Evolutionary conservation across 2,329 filamentous ascomycete genomes (phyloP), one percentile per base, ranked within the genome.

Genomic region (Pseudogymnoascus destructans): DNA sequence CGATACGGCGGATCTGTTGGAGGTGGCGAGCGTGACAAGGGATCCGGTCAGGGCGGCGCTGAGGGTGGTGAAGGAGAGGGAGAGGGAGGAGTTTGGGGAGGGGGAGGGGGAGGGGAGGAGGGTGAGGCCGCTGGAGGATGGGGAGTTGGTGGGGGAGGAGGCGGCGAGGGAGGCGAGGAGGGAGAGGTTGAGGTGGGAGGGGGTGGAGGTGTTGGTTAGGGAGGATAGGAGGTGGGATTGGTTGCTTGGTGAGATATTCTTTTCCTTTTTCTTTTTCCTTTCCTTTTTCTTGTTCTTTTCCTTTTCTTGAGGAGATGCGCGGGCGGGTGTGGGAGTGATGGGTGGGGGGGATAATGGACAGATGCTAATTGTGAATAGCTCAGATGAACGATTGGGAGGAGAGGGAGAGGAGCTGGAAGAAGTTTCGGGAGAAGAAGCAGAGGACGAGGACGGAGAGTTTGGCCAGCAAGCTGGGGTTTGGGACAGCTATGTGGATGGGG

Each of bases 121-220:
- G 23, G 58, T 63, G 7, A 40, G 61, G 23, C 82, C 81, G 2
- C 73, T 84, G 15, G 84, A 87, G 69, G 84, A 87, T 63, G 84
- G 83, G 0, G 77, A 83, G 59, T 72, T 87, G 8, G 84, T 87
- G 1, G 84, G 84, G 32, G 82, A 86, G 70, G 76, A 76, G 56
- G 84, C 82, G 3, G 84, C 84, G 1, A 73, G 74, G 8, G 70
- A 75, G 61, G 81, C 82, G 6, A 74, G 80, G 42, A 70, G 72
- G n/a, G 79, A 80, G 65, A 74, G 84, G 61, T 68, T 84, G 25
- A 75, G 75, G n/a, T 72, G 77, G 57, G 78, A 84, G 70, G 75
- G 73, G 36, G 25, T 57, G 56, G 56, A 78, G 23, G 79, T 81
- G 40, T 70, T 85, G 58, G 69, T 78, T 42, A 72, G 74, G 30